Base-by-base conservation (phyloP, 106 monocot genomes). In the Platanthera zijinensis region DNA sequence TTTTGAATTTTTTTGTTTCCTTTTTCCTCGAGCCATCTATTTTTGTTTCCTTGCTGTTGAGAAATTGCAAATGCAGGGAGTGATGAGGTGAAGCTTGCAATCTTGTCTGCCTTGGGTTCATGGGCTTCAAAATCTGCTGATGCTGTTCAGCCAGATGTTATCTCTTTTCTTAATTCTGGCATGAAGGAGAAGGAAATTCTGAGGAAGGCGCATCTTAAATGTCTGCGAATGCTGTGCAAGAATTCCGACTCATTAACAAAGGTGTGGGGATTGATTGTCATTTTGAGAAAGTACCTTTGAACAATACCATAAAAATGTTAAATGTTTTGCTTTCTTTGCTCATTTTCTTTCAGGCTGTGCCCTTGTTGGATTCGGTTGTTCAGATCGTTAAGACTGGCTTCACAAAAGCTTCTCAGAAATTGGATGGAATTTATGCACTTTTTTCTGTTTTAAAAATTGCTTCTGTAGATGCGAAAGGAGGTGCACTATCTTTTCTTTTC, bases 351-450 rank as follows among this genome's bases (percentile, higher is more conserved):
- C 75, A 99, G 97, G 80, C 85, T 50, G 79, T 84, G 48, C 86
- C 83, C 79, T 83, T 99, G 62, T 32, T 90, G 77, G 97, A 92
- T 6, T 78, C 82, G 71, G 86, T 99, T 80, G 76, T 86, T 75
- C 97, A 89, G 62, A 72, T 99, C 47, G 87, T 90, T 19, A 99
- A 99, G 84, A 78, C 79, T 83, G 92, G 88, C 14, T 92, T 92
- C 80, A 94, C 89, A 13, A 99, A 99, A 83, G 83, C 78, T 78
- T 73, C 94, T 54, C 94, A 94, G 78, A 86, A 86, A 75, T 84
- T 99, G 85, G 97, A 99, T 94, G 94, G 97, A 51, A 92, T 99
- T 67, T 99, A 99, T 83, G 91, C 92, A 10, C 82, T 99, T 25
- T 86, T 92, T 84, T 80, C 84, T 30, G 79, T 88, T 67, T 77